These are phyloP conservation scores for Tuber magnatum DNA, from an alignment of 495 filamentous ascomycete genomes.

Conservation along the genomic window DNA sequence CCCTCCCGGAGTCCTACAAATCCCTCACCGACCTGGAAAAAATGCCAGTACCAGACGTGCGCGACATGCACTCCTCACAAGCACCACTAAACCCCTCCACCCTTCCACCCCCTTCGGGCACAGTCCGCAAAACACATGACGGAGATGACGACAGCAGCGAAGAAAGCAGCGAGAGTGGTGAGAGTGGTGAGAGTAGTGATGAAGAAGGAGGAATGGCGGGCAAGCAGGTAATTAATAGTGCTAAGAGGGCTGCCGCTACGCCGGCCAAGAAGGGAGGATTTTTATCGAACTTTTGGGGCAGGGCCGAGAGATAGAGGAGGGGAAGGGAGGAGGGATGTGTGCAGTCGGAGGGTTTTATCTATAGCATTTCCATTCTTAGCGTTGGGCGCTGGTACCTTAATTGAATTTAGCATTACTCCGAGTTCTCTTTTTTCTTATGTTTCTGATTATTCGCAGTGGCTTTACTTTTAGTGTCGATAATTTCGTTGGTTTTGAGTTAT, in stretches of 20 bases:
- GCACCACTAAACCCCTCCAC: not conserved
- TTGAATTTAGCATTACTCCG: not conserved
- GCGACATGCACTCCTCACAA: constrained; percentile 17
- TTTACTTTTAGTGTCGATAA: not conserved
- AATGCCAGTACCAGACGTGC: constrained; percentile 28
- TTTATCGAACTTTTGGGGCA: not conserved
- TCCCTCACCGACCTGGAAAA: constrained; percentile 25
- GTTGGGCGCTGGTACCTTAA: not conserved
- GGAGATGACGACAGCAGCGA: not conserved
- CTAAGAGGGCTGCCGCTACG: not conserved
- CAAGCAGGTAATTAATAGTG: not conserved
- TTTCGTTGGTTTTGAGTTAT: not conserved
- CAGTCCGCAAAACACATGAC: not conserved
- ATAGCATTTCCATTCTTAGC: not conserved
- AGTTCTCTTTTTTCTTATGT: not conserved
- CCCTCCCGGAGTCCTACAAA: constrained; percentile 14
- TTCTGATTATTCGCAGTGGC: not conserved
- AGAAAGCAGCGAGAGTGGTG: not conserved
- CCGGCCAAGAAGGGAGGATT: not conserved
- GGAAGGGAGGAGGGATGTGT: not conserved
- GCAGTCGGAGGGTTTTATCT: not conserved
- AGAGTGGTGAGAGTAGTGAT: not conserved
- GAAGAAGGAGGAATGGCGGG: not conserved
- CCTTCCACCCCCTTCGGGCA: not conserved
- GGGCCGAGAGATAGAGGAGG: not conserved